Base-by-base conservation (phyloP, 2,329 filamentous ascomycete species). In the Neofusicoccum umdonicola region DNA sequence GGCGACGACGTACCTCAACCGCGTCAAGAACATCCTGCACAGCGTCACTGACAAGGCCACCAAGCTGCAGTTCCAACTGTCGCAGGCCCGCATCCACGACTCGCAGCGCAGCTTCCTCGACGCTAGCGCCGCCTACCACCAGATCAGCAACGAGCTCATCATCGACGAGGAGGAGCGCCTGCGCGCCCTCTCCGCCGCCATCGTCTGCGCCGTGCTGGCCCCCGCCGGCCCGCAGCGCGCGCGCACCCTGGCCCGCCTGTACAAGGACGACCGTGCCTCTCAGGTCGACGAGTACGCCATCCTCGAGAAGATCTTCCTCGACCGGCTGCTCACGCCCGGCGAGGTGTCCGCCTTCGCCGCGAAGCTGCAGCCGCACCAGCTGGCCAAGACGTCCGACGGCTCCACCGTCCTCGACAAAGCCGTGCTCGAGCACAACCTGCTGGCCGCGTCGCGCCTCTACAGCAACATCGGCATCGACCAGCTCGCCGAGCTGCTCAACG, bases 241-340 rank as follows among this genome's bases (percentile, higher is more conserved):
- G 67, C 87, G 91, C 52, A 88, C 89, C 48, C 85, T 99, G 17
- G 92, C 88, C 4, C 88, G 90, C 62, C 82, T 99, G 13, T 97
- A 97, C 85, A 97, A 96, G 78, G 95, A 99, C 77, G 95, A 98
- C 69, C 87, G 95, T 35, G 85, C 91, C 0, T 82, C 83, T 3
- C 86, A 88, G 57, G 85, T 95, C 2, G 86, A 89, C 37, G 92
- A 98, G 78, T 94, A 90, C 73, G 83, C 87, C 56, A 97, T 99
- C 62, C 82, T 99, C 13, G 95, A 98, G 81, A 98, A 98, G 82
- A 98, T 99, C 87, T 97, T 96, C 77, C 84, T 98, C 56, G 92
- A 98, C 77, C 87, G 93, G 5, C 83, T 99, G 3, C 83, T 99
- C 56, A 86, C 87, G 0, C 87, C 90, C 0, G 85, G 83, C n/a